Percentiles rank a stretch among this genome's conserved stretches.
These are phyloP conservation scores for Fragaria nilgerrensis DNA, from an alignment of 306 rosid species.

Conservation along the genomic window DNA sequence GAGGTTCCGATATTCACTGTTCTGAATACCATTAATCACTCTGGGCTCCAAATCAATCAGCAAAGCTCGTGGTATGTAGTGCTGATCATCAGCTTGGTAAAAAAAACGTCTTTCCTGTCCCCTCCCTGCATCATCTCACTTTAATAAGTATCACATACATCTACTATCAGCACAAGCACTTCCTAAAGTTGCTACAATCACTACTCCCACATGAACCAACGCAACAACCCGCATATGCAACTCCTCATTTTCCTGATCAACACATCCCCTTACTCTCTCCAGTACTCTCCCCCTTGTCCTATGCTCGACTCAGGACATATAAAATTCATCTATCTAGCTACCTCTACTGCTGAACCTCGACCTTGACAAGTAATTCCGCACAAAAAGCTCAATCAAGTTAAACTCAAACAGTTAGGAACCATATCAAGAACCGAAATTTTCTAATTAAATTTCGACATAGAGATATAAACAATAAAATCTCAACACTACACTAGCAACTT, in stretches of 20 bases:
- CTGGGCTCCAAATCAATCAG: slow-evolving; percentile 95
- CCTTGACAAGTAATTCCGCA: neutral
- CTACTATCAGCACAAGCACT: neutral
- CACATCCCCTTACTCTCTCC: neutral
- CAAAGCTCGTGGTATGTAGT: slow-evolving; percentile 90
- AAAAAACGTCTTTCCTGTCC: slow-evolving; percentile 95
- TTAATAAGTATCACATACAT: slow-evolving; percentile 14
- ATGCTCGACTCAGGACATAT: neutral
- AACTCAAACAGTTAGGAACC: neutral
- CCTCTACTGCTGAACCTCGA: neutral
- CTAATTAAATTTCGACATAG: neutral
- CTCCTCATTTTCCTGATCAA: neutral
- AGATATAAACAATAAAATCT: neutral
- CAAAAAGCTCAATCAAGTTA: neutral
- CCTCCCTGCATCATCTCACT: slow-evolving; percentile 73
- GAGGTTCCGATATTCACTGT: slow-evolving; percentile 87
- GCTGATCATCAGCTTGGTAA: slow-evolving; percentile 99
- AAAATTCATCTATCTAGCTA: neutral
- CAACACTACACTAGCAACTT: no score
- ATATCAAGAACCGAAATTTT: neutral
- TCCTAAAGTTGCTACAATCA: neutral
- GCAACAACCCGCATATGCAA: neutral
- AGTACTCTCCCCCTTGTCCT: neutral
- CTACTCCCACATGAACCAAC: slow-evolving; percentile 1
- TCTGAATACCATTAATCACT: slow-evolving; percentile 93